Evolutionary conservation across 345 rosid species (phyloP), one percentile per base, ranked within the genome.

Genomic region (Ailanthus altissimus): DNA sequence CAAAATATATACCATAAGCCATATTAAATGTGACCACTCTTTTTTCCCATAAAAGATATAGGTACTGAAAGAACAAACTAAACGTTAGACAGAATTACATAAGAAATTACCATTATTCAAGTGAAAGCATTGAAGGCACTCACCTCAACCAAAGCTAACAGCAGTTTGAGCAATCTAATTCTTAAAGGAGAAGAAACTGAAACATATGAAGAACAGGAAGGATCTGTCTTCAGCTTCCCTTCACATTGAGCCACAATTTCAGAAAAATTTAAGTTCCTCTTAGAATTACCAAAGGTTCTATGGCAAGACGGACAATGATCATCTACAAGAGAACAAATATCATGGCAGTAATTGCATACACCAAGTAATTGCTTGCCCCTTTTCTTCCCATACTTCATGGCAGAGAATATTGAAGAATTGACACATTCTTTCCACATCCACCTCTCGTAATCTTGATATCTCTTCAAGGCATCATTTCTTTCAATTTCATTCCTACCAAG

Each of bases 361-460:
- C 72, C 64, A 25, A 89, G 81, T 21, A 92, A 83, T 38, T 83
- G 89, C 69, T 26, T 60, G 81, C 90, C 78, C 84, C 86, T 81
- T 83, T 84, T 88, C 66, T 87, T 87, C 82, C 89, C 94, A 78
- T 80, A 87, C 85, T 91, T 88, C 53, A 36, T 67, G 70, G 97
- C 89, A 25, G 75, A 83, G 72, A 89, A 81, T 26, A 72, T 59
- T 1, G 64, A 76, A 7, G 90, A 81, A 83, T 74, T 76, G 71
- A 70, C 60, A 81, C 91, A 84, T 65, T 88, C 91, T 45, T 83
- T 90, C 89, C 94, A 88, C 85, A 92, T 88, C 97, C 97, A 94
- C 75, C 82, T 91, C 87, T 92, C 96, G 59, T 89, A 91, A 72
- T 87, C 97, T 75, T 83, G 84, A 75, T 88, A 91, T 80, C 97